Percentiles rank a stretch among this genome's conserved stretches.
Evolutionary conservation across 2,329 filamentous ascomycete species (phyloP).

Genomic region (Fusarium sp.): DNA sequence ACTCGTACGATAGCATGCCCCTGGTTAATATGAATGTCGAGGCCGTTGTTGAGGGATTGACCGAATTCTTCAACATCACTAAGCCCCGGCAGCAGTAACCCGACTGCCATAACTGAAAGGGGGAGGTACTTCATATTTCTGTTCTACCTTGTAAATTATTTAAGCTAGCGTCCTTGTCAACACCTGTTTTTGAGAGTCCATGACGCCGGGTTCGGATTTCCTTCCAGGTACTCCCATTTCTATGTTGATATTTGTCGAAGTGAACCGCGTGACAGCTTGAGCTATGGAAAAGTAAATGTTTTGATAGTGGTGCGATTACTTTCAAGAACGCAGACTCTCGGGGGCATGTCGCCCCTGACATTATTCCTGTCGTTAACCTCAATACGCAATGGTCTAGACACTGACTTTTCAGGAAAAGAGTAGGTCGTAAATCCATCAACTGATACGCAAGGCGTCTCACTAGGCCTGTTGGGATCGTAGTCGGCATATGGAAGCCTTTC

Average conservation of each 20-base stretch:
- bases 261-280: neutral
- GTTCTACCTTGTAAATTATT: slow-evolving; percentile 34
- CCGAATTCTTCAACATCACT: slow-evolving; percentile 80
- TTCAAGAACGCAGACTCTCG: slow-evolving; percentile 61
- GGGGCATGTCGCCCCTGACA: slow-evolving; percentile 58
- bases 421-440: slow-evolving; percentile 34
- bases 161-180: slow-evolving; percentile 34
- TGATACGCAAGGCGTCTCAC: slow-evolving; percentile 5
- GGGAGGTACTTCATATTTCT: neutral
- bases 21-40: slow-evolving; percentile 89
- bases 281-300: slow-evolving; percentile 54
- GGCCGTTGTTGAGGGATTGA: slow-evolving; percentile 80
- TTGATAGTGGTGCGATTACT: slow-evolving; percentile 58
- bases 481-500: slow-evolving; percentile 49
- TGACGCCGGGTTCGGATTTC: neutral
- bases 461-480: slow-evolving; percentile 43
- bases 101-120: neutral
- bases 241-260: neutral
- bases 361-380: slow-evolving; percentile 59
- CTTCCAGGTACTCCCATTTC: neutral
- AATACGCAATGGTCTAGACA: slow-evolving; percentile 57
- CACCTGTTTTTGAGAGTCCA: slow-evolving; percentile 3
- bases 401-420: slow-evolving; percentile 42
- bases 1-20: slow-evolving; percentile 84
- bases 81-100: slow-evolving; percentile 60